Conservation (phyloP, 768 basidiomycete genomes). For the Agrocybe praecox region DNA sequence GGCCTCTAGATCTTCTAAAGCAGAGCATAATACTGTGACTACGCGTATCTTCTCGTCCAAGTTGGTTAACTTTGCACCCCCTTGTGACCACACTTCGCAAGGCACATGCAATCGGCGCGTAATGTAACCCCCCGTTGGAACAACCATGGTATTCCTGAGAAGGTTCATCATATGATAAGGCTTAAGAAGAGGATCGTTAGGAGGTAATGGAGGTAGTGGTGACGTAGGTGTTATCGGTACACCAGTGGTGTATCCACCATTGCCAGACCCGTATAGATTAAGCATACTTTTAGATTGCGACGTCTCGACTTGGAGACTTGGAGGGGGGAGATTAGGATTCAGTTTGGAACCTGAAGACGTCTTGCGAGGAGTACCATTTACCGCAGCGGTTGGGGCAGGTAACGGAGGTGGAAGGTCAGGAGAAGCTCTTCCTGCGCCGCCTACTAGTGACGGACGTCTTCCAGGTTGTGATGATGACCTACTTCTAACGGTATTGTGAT, state of each 20-base stretch:
- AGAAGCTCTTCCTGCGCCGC: constrained; percentile 51
- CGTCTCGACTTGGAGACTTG: constrained; percentile 35
- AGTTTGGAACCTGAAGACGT: constrained; percentile 62
- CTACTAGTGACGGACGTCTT: constrained; percentile 61
- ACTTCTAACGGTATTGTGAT: constrained; percentile 43
- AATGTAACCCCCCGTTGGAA: constrained; percentile 83
- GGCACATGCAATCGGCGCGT: constrained; percentile 87
- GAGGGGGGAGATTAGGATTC: constrained; percentile 35
- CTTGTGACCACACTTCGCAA: constrained; percentile 89
- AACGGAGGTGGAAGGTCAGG: constrained; percentile 59
- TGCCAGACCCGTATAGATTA: constrained; percentile 5
- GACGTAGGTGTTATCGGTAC: constrained; percentile 78
- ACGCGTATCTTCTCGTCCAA: constrained; percentile 85
- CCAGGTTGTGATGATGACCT: constrained; percentile 82
- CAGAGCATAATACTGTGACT: constrained; percentile 75
- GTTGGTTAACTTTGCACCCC: constrained; percentile 83
- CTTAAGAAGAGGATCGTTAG: constrained; percentile 73
- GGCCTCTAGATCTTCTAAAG: constrained; percentile 76
- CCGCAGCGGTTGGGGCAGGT: constrained; percentile 27
- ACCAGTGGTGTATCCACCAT: constrained; percentile 21
- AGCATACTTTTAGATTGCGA: constrained; percentile 11
- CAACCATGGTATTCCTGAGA: constrained; percentile 76
- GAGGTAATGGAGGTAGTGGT: constrained; percentile 73
- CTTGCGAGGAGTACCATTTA: constrained; percentile 54
- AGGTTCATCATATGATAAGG: constrained; percentile 92